Percentiles rank a stretch among this genome's conserved stretches.
Conservation (phyloP, 2,329 filamentous ascomycete genomes). For the Zymoseptoria passerinii region DNA sequence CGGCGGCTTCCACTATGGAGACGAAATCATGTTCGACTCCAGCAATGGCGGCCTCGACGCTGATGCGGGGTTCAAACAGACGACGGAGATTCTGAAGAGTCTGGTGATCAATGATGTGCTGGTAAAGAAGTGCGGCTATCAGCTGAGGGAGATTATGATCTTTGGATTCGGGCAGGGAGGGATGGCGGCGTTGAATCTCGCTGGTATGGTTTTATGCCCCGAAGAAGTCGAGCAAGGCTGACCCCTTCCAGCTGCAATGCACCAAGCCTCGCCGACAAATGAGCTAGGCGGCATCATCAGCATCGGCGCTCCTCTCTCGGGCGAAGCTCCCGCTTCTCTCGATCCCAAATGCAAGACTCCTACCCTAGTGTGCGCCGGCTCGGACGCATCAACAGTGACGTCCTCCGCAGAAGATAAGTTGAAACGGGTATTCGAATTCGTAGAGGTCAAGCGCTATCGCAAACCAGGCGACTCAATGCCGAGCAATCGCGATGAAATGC, state of each 20-base stretch:
- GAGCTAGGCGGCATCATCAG: constrained; percentile 53
- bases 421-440: constrained; percentile 45
- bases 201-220: constrained; percentile 23
- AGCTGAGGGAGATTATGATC: constrained; percentile 42
- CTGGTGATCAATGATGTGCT: constrained; percentile 39
- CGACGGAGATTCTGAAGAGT: constrained; percentile 36
- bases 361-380: constrained; percentile 53
- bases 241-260: neutral
- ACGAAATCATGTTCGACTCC: constrained; percentile 50
- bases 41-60: constrained; percentile 44
- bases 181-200: constrained; percentile 45
- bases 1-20: constrained; percentile 55
- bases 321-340: constrained; percentile 34
- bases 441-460: constrained; percentile 61
- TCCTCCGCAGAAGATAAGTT: constrained; percentile 56
- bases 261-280: constrained; percentile 2
- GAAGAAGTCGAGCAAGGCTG: neutral
- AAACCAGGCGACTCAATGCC: constrained; percentile 74
- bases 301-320: constrained; percentile 54
- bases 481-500: constrained; percentile 71
- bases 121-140: constrained; percentile 43
- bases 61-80: constrained; percentile 45
- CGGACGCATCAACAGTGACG: constrained; percentile 45
- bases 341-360: constrained; percentile 53
- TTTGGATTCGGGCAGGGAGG: constrained; percentile 52